Evolutionary conservation across 1,284 basidiomycete species (phyloP).

Genomic region (Naganishia sp.): DNA sequence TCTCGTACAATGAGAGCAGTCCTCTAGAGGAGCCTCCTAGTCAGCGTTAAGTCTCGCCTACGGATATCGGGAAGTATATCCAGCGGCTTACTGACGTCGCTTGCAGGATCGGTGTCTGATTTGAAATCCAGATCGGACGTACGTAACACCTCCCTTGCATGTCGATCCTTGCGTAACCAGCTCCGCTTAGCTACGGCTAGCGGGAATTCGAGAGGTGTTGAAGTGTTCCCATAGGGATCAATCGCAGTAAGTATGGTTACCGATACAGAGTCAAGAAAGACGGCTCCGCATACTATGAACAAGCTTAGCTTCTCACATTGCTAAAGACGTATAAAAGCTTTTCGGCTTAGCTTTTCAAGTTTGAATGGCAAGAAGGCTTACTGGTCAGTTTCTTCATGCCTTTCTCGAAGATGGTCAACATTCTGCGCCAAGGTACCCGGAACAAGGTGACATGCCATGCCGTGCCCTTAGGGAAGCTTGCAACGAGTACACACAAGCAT

Average conservation of each 20-base stretch:
- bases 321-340: not conserved
- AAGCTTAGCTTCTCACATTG: not conserved
- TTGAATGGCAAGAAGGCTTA: constrained; percentile 38
- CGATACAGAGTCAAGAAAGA: not conserved
- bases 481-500: no score
- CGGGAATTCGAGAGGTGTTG: not conserved
- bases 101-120: not conserved
- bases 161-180: not conserved
- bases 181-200: not conserved
- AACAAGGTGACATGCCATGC: no score
- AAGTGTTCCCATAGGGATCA: not conserved
- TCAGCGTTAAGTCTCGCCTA: not conserved
- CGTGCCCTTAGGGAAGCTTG: no score
- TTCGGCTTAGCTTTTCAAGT: not conserved
- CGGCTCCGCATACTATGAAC: no score
- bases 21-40: not conserved
- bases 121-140: not conserved
- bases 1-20: not conserved
- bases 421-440: not conserved
- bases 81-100: not conserved
- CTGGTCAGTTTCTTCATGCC: constrained; percentile 6
- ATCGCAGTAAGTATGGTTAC: not conserved
- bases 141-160: not conserved
- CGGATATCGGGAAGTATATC: not conserved
- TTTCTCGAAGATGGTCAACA: constrained; percentile 4